These are phyloP conservation scores for Sporothrix curviconia DNA, from an alignment of 2,329 filamentous ascomycete genomes.

Conservation along the genomic window DNA sequence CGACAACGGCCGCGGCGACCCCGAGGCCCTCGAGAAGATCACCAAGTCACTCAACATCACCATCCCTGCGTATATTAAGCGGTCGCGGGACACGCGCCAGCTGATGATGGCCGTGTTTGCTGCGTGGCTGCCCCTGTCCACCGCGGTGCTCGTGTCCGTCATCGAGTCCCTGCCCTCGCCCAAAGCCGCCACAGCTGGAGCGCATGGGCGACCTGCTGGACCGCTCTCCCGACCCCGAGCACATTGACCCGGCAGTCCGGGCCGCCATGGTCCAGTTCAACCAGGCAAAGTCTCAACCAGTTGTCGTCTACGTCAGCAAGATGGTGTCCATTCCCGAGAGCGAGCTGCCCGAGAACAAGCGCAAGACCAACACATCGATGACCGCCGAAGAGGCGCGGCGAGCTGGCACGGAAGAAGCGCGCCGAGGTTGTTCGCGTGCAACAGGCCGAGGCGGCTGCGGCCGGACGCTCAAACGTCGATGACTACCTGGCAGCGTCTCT, in stretches of 20 bases:
- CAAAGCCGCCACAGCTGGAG: conserved; percentile 66
- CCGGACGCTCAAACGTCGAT: conserved; percentile 32
- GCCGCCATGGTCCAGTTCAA: conserved; percentile 81
- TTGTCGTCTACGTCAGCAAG: conserved; percentile 94
- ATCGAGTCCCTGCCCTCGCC: conserved; percentile 89
- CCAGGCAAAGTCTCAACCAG: conserved; percentile 60
- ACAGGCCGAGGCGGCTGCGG: conserved; percentile 32
- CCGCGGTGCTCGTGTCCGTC: conserved; percentile 85
- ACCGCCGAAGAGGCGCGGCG: conserved; percentile 85
- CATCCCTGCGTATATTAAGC: conserved; percentile 74
- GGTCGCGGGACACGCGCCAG: conserved; percentile 75
- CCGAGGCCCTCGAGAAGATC: conserved; percentile 81
- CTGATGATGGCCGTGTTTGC: conserved; percentile 82
- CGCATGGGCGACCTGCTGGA: conserved; percentile 74
- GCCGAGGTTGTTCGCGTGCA: conserved; percentile 80
- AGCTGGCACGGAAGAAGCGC: conserved; percentile 79
- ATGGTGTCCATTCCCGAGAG: conserved; percentile 95
- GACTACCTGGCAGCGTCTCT: conserved; percentile 12
- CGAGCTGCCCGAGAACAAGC: conserved; percentile 81
- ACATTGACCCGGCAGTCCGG: conserved; percentile 62
- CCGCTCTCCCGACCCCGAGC: conserved; percentile 67
- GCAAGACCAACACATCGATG: conserved; percentile 57
- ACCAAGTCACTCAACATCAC: conserved; percentile 82
- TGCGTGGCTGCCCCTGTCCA: conserved; percentile 86
- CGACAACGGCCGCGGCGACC: conserved; percentile 75